A percentile compares a stretch with the other conserved stretches of the same genome.
phyloP scores from a whole-genome alignment of 176 grass and related monocot species.

The Stipa capillata region DNA sequence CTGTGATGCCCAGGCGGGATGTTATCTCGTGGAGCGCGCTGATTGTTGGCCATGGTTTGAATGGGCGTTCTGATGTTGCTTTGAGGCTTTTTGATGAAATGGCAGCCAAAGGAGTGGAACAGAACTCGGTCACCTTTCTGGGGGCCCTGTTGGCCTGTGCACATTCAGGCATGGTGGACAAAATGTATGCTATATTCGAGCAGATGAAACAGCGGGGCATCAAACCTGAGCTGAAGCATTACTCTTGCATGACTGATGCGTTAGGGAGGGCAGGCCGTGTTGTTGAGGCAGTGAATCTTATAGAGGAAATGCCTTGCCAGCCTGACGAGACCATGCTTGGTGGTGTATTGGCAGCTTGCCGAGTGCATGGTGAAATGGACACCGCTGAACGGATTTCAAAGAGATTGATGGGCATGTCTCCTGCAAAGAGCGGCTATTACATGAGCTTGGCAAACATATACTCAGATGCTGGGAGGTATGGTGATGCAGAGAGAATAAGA shows the following conservation, averaged over 20 bases:
- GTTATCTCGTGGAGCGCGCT: conserved; percentile 79
- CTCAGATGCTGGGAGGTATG: conserved; percentile 57
- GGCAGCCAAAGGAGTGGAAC: conserved; percentile 20
- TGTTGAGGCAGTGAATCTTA: conserved; percentile 42
- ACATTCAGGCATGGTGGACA: conserved; percentile 64
- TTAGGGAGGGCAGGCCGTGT: conserved; percentile 54
- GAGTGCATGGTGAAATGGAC: conserved; percentile 59
- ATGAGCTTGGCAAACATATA: conserved; percentile 85
- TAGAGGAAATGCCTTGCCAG: conserved; percentile 70
- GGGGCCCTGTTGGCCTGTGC: conserved; percentile 63
- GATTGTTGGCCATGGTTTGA: conserved; percentile 70
- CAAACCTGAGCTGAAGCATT: conserved; percentile 58
- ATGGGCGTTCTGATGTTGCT: conserved; percentile 41
- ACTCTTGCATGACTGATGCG: conserved; percentile 58
- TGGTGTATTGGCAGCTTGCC: conserved; percentile 48
- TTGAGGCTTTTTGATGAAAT: conserved; percentile 56
- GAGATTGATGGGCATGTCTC: conserved; percentile 51
- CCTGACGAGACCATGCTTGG: conserved; percentile 59
- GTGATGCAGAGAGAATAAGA: conserved; percentile 61
- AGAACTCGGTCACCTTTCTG: conserved; percentile 59
- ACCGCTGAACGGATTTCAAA: conserved; percentile 46
- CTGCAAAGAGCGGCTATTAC: conserved; percentile 58
- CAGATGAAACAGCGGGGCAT: conserved; percentile 38
- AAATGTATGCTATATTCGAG: conserved; percentile 38
- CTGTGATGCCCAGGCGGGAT: conserved; percentile 35